Conservation (phyloP, 2,329 filamentous ascomycete genomes). For the Lecanicillium sp. region DNA sequence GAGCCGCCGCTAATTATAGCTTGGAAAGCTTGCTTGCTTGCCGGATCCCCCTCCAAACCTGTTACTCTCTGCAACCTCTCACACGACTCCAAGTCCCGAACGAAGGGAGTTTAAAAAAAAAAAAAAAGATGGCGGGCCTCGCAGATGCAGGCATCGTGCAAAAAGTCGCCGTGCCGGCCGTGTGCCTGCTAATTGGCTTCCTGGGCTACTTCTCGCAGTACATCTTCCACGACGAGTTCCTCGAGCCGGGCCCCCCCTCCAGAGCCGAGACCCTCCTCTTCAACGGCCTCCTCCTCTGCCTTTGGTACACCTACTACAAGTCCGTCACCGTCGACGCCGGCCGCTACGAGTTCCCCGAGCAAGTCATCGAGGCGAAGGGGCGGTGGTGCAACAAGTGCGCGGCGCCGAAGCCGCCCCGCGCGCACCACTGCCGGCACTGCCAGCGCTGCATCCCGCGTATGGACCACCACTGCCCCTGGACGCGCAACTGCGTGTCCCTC, state of each 20-base stretch:
- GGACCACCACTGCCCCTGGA: slow-evolving; percentile 88
- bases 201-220: slow-evolving; percentile 67
- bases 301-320: slow-evolving; percentile 65
- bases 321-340: slow-evolving; percentile 54
- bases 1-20: background rate
- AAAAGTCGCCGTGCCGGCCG: slow-evolving; percentile 60
- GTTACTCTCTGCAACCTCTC: too few relatives aligned
- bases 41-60: too few relatives aligned
- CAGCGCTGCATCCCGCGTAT: slow-evolving; percentile 70
- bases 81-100: too few relatives aligned
- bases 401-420: slow-evolving; percentile 66
- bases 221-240: slow-evolving; percentile 55
- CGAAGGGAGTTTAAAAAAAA: too few relatives aligned
- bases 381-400: slow-evolving; percentile 73
- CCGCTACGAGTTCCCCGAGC: slow-evolving; percentile 40
- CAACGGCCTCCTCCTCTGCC: slow-evolving; percentile 57
- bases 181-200: slow-evolving; percentile 60
- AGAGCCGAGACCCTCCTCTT: slow-evolving; percentile 53
- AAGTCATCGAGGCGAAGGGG: slow-evolving; percentile 28
- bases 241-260: slow-evolving; percentile 56
- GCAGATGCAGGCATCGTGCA: slow-evolving; percentile 39
- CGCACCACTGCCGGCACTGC: slow-evolving; percentile 78
- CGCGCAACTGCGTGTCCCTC: slow-evolving; percentile 74
- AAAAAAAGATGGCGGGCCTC: slow-evolving; percentile 42
- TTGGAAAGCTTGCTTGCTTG: background rate